These are phyloP conservation scores for Mentha longifolia DNA, from an alignment of 257 asterid species.

Conservation along the genomic window DNA sequence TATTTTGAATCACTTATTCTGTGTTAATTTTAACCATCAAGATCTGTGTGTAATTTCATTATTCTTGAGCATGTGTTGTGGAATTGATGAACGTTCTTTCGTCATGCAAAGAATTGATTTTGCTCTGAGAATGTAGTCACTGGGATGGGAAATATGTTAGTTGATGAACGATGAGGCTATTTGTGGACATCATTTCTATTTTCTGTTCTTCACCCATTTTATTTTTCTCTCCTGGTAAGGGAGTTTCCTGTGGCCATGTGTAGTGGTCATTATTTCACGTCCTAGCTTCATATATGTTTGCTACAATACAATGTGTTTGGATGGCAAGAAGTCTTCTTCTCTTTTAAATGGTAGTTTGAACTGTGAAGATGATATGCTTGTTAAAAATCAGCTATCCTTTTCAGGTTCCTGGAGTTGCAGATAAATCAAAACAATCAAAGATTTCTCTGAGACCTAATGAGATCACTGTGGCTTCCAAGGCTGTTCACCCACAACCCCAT, in stretches of 20 bases:
- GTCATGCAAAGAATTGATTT: not conserved
- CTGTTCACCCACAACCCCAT: conserved; percentile 52
- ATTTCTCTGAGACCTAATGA: conserved; percentile 50
- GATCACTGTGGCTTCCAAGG: conserved; percentile 49
- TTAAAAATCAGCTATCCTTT: conserved; percentile 34
- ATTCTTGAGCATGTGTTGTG: not conserved
- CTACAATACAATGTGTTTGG: conserved; percentile 3
- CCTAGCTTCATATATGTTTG: conserved; percentile 12
- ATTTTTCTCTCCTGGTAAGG: too few relatives aligned
- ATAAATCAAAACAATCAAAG: conserved; percentile 73
- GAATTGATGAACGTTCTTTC: not conserved
- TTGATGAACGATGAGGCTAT: not conserved
- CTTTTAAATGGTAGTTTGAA: not conserved
- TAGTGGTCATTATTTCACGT: conserved; percentile 2
- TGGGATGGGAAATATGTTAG: not conserved
- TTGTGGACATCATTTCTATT: not conserved
- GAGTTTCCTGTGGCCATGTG: not conserved
- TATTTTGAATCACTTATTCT: not conserved
- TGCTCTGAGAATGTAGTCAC: not conserved
- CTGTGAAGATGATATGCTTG: conserved; percentile 4
- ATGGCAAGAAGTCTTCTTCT: conserved; percentile 1
- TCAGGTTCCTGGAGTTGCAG: conserved; percentile 62
- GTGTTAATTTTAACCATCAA: not conserved
- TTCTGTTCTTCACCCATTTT: not conserved
- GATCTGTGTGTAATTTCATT: not conserved